Percentiles rank a stretch among this genome's conserved stretches.
These are phyloP conservation scores for Apiotrichum gracile DNA, from an alignment of 1,284 basidiomycete species.

Conservation along the genomic window DNA sequence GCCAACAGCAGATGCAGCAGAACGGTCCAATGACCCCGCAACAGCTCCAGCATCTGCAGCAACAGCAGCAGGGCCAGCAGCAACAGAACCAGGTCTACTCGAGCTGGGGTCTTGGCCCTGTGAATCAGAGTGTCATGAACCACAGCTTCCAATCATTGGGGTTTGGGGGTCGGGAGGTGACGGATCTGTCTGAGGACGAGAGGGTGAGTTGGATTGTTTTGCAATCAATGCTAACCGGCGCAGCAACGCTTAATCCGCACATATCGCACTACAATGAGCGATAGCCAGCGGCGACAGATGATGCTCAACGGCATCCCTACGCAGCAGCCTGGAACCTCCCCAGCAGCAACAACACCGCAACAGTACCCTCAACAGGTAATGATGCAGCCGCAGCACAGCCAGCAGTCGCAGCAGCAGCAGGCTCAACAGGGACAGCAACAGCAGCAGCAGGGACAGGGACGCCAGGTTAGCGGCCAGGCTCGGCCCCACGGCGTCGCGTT, in stretches of 20 bases:
- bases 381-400: conserved; percentile 5
- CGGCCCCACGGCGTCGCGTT: conserved; percentile 15
- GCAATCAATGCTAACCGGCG: not conserved
- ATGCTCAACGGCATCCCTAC: conserved; percentile 3
- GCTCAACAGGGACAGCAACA: conserved; percentile 4
- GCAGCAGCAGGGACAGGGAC: conserved; percentile 5
- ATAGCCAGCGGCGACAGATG: conserved; percentile 11
- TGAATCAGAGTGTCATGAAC: conserved; percentile 33
- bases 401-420: conserved; percentile 2
- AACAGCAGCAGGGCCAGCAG: conserved; percentile 6
- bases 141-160: conserved; percentile 26
- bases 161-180: conserved; percentile 28
- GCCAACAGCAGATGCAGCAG: conserved; percentile 25
- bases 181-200: conserved; percentile 30
- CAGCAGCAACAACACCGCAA: conserved; percentile 11
- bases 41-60: not conserved
- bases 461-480: conserved; percentile 16
- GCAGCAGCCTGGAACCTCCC: conserved; percentile 9
- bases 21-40: no score
- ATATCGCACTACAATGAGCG: conserved; percentile 16
- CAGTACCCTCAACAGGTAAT: conserved; percentile 13
- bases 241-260: conserved; percentile 25
- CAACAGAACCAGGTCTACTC: conserved; percentile 25
- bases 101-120: conserved; percentile 25
- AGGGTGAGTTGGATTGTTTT: conserved; percentile 21